Evolutionary conservation across 2,329 filamentous ascomycete species (phyloP), one percentile per base, ranked within the genome.

Genomic region (Aureobasidium sp.): DNA sequence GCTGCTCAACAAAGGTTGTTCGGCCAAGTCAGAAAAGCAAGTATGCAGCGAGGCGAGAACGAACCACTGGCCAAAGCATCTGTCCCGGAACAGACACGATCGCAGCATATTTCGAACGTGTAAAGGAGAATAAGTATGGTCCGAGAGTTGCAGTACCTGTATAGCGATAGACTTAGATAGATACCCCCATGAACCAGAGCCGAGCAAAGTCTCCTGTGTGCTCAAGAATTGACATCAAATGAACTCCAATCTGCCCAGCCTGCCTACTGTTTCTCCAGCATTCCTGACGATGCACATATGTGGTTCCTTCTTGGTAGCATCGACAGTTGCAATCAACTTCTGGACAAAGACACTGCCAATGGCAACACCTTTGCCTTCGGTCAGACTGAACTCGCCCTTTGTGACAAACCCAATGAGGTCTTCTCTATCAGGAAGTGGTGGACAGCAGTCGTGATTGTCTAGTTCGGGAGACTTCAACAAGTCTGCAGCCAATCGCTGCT

Each of bases 331-430:
- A 17, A 51, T 9, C 9, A 39, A 12, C 17, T 36, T 53, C 11
- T 44, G 29, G 0, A 87, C 77, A 15, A 84, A 78, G 29, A 97
- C 71, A 55, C 83, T 87, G 0, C 89, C 94, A 63, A 97, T 80
- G 0, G 87, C 93, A 17, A 85, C 86, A 0, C 88, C 89, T 66
- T 82, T 83, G 0, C 93, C 94, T 66, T 88, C 84, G 2, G 84
- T 83, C 1, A 97, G 81, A 69, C 88, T 91, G 72, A 88, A 96
- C 56, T 89, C 87, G 0, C 93, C 94, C 1, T 88, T 88, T 2
- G 91, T 97, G 27, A 97, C 87, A 72, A 96, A 99, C 0, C 94
- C 94, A 56, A 97, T 84, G 14, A 97, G 79, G 71, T 97, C 89
- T 25, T 83, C 79, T 65, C 86, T 85, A 11, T 80, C 79, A 0